Base-by-base conservation (phyloP, 768 basidiomycete genomes). In the Asterophora parasitica region DNA sequence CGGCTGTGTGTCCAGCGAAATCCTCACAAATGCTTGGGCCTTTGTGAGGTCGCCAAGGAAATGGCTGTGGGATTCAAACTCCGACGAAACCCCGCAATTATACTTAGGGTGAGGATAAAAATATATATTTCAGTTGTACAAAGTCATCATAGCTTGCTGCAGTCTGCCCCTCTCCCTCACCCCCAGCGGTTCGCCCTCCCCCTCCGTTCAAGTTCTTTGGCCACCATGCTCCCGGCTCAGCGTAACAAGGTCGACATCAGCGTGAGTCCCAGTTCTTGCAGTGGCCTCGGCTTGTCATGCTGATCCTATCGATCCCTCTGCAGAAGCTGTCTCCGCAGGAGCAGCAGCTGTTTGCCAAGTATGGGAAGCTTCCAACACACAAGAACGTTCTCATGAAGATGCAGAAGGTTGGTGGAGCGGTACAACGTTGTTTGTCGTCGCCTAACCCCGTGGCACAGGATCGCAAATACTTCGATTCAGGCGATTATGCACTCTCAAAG, bases 401-500 rank as follows among this genome's bases (percentile, higher is more conserved):
- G 86, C 91, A 93, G 69, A 95, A 92, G 83, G 94, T 90, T 37
- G 42, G 75, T 47, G 37, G 32, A 52, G 45, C 48, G 44, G 31
- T 20, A 46, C 38, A 52, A 42, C 52, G 35, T 46, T 31, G 46
- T 32, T 51, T 35, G 36, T 50, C 43, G 41, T 55, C 31, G 46
- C 48, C 53, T 53, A 16, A 52, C 42, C 60, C 48, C 23, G 26
- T 44, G 33, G 4, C 15, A 31, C 57, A 97, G 94, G 95, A 99
- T 63, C 89, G 96, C 61, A 98, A 98, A 70, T 99, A 92, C 72
- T 99, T 99, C 66, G 96, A 98, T 70, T 98, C 95, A 47, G 96
- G 96, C 49, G 96, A 99, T 66, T 98, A 98, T 62, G 94, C 94
- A 26, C 75, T 99, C 56, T 92, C 92, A 42, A 97, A 98, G 67